Conservation (phyloP, 192 early-diverging fungal genomes). For the Physocladia obscura region DNA sequence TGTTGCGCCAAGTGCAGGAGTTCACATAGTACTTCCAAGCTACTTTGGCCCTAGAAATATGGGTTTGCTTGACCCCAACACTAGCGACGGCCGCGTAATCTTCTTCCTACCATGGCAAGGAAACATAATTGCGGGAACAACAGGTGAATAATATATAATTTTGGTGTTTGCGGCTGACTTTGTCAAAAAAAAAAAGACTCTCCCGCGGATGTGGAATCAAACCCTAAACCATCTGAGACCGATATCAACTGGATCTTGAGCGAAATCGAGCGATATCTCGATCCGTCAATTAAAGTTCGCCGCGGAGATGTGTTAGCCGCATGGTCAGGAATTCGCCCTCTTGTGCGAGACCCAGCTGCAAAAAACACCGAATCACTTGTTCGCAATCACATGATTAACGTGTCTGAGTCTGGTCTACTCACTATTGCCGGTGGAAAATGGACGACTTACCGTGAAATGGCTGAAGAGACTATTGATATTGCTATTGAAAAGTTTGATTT, state of each 20-base stretch:
- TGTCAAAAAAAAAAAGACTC: slow-evolving; percentile 59
- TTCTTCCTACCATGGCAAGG: slow-evolving; percentile 99
- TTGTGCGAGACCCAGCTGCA: slow-evolving; percentile 92
- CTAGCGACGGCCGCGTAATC: slow-evolving; percentile 92
- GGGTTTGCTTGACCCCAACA: slow-evolving; percentile 92
- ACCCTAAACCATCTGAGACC: slow-evolving; percentile 86
- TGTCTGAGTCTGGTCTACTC: slow-evolving; percentile 73
- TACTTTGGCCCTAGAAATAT: slow-evolving; percentile 93
- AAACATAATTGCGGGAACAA: slow-evolving; percentile 92
- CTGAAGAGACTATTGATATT: slow-evolving; percentile 87
- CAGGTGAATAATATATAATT: slow-evolving; percentile 46
- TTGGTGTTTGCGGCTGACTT: background rate
- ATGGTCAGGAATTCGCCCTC: slow-evolving; percentile 96
- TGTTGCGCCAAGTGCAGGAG: slow-evolving; percentile 90
- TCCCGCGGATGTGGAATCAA: slow-evolving; percentile 76
- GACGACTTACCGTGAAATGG: slow-evolving; percentile 98
- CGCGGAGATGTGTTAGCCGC: slow-evolving; percentile 94
- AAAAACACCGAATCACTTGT: slow-evolving; percentile 91
- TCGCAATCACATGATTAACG: slow-evolving; percentile 96
- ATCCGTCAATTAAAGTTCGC: slow-evolving; percentile 86
- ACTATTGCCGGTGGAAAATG: slow-evolving; percentile 98
- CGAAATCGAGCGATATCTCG: slow-evolving; percentile 88
- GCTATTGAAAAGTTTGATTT: slow-evolving; percentile 73
- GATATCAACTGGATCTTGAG: slow-evolving; percentile 95
- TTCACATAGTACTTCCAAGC: slow-evolving; percentile 91